phyloP scores from a whole-genome alignment of 768 basidiomycete species.

The Phanerochaete carnosa region DNA sequence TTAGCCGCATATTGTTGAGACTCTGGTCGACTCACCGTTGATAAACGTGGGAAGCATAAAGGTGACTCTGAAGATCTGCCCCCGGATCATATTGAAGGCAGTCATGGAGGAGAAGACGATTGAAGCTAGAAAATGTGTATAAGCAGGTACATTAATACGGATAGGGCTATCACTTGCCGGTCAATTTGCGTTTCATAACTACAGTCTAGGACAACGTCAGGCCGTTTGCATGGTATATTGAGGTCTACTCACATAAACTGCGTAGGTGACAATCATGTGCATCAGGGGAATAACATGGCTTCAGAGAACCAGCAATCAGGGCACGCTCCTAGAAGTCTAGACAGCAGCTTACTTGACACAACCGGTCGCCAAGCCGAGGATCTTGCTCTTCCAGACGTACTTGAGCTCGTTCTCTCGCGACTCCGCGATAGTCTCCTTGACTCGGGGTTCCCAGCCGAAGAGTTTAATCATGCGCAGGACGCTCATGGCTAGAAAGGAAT shows the following conservation, averaged over 20 bases:
- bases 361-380: conserved; percentile 45
- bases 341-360: conserved; percentile 36
- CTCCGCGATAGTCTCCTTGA: conserved; percentile 47
- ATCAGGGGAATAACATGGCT: conserved; percentile 60
- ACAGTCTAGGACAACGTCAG: conserved; percentile 24
- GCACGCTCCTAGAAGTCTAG: conserved; percentile 5
- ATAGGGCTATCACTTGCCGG: background rate
- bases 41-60: conserved; percentile 4
- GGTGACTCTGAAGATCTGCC: background rate
- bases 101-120: conserved; percentile 16
- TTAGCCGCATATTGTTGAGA: background rate
- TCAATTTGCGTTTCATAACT: conserved; percentile 28
- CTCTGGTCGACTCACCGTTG: background rate
- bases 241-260: conserved; percentile 44
- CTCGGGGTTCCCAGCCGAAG: conserved; percentile 42
- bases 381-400: conserved; percentile 49
- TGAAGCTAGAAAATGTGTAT: background rate
- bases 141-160: background rate
- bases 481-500: conserved; percentile 22
- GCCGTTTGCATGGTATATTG: background rate
- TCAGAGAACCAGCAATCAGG: background rate
- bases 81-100: conserved; percentile 5
- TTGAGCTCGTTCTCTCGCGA: conserved; percentile 61
- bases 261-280: conserved; percentile 65
- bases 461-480: conserved; percentile 21